A percentile compares a stretch with the other conserved stretches of the same genome.
These are phyloP conservation scores for Lomentospora prolificans DNA, from an alignment of 2,329 filamentous ascomycete species.

Conservation along the genomic window DNA sequence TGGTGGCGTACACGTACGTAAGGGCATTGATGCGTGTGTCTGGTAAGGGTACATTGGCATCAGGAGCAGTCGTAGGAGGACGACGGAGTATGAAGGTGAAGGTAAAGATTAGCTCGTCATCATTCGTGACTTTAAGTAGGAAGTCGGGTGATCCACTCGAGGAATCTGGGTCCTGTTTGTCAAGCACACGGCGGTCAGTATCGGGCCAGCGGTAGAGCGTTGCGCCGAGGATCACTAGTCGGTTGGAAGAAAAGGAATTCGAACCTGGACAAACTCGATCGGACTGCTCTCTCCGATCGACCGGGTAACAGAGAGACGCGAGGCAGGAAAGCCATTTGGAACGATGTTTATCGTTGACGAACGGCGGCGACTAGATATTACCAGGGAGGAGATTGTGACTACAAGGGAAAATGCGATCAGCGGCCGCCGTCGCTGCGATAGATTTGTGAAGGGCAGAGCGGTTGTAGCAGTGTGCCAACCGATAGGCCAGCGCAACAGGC, in stretches of 20 bases:
- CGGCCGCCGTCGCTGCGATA: background rate
- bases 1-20: slow-evolving; percentile 87
- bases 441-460: slow-evolving; percentile 1
- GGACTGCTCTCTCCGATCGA: slow-evolving; percentile 63
- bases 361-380: slow-evolving; percentile 69
- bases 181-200: background rate
- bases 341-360: slow-evolving; percentile 67
- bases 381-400: slow-evolving; percentile 84
- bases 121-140: slow-evolving; percentile 76
- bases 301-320: slow-evolving; percentile 62
- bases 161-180: slow-evolving; percentile 63
- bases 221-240: background rate
- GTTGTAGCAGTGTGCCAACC: background rate
- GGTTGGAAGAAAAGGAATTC: slow-evolving; percentile 18
- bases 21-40: slow-evolving; percentile 81
- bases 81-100: slow-evolving; percentile 76
- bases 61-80: slow-evolving; percentile 36
- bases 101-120: slow-evolving; percentile 86
- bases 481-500: background rate
- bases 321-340: slow-evolving; percentile 83
- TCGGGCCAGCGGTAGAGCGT: background rate
- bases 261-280: slow-evolving; percentile 87
- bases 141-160: slow-evolving; percentile 53
- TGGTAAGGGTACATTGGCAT: slow-evolving; percentile 33
- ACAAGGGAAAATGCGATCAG: slow-evolving; percentile 16